Evolutionary conservation across 2,329 filamentous ascomycete species (phyloP).

Genomic region (Penicillium sp.): DNA sequence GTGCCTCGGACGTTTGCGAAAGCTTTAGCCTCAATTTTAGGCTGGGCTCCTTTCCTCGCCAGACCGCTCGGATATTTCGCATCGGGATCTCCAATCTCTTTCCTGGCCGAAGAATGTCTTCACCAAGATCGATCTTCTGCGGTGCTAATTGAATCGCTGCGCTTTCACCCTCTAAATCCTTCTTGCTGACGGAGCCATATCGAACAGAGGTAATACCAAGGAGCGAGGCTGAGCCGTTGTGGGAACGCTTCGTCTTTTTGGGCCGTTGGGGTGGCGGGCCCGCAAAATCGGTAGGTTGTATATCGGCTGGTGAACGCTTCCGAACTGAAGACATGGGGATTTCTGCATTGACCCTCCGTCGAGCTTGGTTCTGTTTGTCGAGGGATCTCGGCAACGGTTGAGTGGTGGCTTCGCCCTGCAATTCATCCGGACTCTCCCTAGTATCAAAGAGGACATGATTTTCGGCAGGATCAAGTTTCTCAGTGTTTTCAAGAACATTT

Average conservation of each 20-base stretch:
- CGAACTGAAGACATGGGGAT: constrained; percentile 4
- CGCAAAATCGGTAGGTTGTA: constrained; percentile 28
- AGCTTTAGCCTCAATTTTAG: constrained; percentile 30
- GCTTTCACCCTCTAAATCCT: constrained; percentile 1
- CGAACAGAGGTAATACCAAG: constrained; percentile 15
- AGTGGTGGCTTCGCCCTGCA: constrained; percentile 37
- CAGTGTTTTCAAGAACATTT: background rate
- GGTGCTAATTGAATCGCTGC: constrained; percentile 1
- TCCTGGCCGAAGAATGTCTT: background rate
- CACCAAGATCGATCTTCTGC: constrained; percentile 7
- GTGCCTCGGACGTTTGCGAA: constrained; percentile 15
- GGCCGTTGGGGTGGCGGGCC: constrained; percentile 9
- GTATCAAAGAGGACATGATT: constrained; percentile 6
- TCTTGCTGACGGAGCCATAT: constrained; percentile 17
- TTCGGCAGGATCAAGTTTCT: background rate
- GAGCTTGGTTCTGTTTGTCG: constrained; percentile 3
- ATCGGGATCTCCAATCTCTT: constrained; percentile 14
- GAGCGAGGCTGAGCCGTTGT: background rate
- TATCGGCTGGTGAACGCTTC: constrained; percentile 31
- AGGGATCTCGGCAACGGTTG: constrained; percentile 15
- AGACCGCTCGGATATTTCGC: constrained; percentile 19
- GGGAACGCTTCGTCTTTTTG: constrained; percentile 12
- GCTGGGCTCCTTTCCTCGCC: constrained; percentile 19
- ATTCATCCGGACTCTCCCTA: constrained; percentile 39
- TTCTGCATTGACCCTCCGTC: constrained; percentile 1